These are phyloP conservation scores for Coniophora puteana DNA, from an alignment of 1,284 basidiomycete species.

Conservation along the genomic window DNA sequence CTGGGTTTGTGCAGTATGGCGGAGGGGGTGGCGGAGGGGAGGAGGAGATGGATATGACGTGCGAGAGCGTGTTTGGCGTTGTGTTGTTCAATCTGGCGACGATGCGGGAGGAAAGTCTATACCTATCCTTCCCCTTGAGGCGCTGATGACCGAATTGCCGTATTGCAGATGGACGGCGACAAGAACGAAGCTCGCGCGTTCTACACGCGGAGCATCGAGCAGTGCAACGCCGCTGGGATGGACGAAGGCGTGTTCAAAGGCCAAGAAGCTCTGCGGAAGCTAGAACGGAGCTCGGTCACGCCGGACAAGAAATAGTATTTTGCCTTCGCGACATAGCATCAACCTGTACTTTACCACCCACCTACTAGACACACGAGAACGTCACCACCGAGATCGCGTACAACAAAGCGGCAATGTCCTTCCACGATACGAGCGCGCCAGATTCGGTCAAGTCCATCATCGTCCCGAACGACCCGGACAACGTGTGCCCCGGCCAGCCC, in stretches of 20 bases:
- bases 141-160: neutral
- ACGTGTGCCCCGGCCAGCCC: constrained; percentile 43
- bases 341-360: no score
- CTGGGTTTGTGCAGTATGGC: constrained; percentile 20
- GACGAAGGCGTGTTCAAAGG: constrained; percentile 49
- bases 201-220: constrained; percentile 43
- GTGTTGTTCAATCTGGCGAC: constrained; percentile 61
- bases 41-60: constrained; percentile 35
- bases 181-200: constrained; percentile 37
- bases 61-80: constrained; percentile 56
- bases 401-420: constrained; percentile 64
- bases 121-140: neutral
- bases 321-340: no score
- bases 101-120: constrained; percentile 36
- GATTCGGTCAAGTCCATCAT: no score
- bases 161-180: constrained; percentile 48
- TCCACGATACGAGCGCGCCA: no score
- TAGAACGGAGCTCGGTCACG: no score
- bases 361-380: no score
- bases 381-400: constrained; percentile 93
- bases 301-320: no score
- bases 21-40: constrained; percentile 4
- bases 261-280: constrained; percentile 40
- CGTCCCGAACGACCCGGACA: constrained; percentile 10
- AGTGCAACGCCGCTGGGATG: constrained; percentile 46